Base-by-base conservation (phyloP, 2,329 filamentous ascomycete species). In the Chaetomium globosum region DNA sequence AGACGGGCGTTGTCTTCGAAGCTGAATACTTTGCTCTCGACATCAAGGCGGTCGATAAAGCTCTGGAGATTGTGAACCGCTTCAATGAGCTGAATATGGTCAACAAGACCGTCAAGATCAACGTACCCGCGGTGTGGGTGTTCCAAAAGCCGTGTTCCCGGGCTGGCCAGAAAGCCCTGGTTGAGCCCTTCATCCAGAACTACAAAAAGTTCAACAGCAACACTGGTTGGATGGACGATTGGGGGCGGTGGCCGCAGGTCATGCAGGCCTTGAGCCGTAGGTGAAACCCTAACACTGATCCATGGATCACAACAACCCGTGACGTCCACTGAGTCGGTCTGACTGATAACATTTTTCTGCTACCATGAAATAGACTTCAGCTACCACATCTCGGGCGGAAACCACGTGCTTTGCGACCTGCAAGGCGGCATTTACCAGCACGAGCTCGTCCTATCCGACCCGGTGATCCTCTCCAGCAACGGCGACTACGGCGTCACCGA, bases 131-230 rank as follows among this genome's bases (percentile, higher is more conserved):
- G 0, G 72, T 80, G 6, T 79, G 77, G 76, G 48, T 2, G 1
- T 76, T 74, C 48, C 19, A 68, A 19, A 31, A 55, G 49, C 10
- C n/a, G 4, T 5, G 31, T 10, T 30, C 36, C 4, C 64, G 66
- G 69, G 64, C 64, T 0, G 75, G 74, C 10, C 65, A 71, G 30
- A 74, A 68, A 26, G 0, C 2, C 4, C 73, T 80, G 0, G 48
- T 66, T 28, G 78, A 80, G 68, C 77, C 78, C 1, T 78, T 78
- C 68, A 80, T 80, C 59, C 64, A 75, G 19, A 77, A 79, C 67
- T 80, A 79, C 68, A 70, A 77, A 65, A 80, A 79, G 71, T 80
- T 79, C 73, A 80, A 80, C 70, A 80, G 77, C 74, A 80, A 80
- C 67, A 74, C 69, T 1, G 78, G 78, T 49, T 81, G 78, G 78